Conservation (phyloP, 2,329 filamentous ascomycete genomes). For the Fusarium virguliforme region DNA sequence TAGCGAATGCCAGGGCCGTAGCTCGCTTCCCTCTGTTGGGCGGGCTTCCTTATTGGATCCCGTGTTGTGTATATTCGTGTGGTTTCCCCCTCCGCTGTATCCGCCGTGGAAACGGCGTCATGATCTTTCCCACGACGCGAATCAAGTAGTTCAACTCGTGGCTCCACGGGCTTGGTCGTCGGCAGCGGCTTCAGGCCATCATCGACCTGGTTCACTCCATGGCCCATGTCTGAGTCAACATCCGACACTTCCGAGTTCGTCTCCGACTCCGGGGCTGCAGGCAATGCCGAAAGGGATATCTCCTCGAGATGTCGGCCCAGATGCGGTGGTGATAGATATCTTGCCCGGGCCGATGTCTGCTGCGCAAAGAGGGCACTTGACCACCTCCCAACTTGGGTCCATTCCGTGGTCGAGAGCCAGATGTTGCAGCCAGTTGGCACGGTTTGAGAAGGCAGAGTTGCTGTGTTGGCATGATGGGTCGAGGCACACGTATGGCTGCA, state of each 20-base stretch:
- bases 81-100: no score
- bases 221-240: not conserved
- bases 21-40: no score
- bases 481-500: constrained; percentile 9
- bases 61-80: no score
- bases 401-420: constrained; percentile 7
- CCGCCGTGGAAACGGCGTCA: no score
- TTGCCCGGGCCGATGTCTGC: not conserved
- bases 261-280: not conserved
- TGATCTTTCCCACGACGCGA: no score
- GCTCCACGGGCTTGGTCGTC: not conserved
- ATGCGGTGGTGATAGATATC: not conserved
- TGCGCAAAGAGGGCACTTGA: constrained; percentile 14
- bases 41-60: no score
- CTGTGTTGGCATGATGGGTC: not conserved
- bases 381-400: not conserved
- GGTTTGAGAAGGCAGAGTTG: not conserved
- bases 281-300: constrained; percentile 15
- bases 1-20: no score
- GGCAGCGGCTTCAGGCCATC: not conserved
- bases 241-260: not conserved
- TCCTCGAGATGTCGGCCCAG: constrained; percentile 15
- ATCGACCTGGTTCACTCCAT: not conserved
- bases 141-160: no score
- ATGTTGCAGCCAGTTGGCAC: constrained; percentile 6